Conservation (phyloP, 352 stramenopile species). For the Globisporangium takayamanum region DNA sequence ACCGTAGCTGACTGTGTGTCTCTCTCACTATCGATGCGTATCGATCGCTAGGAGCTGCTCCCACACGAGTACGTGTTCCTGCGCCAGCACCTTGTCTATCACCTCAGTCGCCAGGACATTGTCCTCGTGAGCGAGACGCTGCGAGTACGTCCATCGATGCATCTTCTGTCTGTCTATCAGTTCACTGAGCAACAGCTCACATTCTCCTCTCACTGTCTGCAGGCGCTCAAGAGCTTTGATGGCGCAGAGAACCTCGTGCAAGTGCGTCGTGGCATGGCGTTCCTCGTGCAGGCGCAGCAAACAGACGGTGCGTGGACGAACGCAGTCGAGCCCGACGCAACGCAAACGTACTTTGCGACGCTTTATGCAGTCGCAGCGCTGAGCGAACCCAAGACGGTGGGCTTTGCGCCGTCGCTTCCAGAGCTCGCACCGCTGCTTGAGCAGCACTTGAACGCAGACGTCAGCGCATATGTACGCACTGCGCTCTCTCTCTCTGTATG, state of each 20-base stretch:
- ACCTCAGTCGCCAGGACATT: constrained; percentile 71
- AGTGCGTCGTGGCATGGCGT: constrained; percentile 61
- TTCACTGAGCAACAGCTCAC: background rate
- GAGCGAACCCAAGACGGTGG: constrained; percentile 31
- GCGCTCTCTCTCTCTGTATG: background rate
- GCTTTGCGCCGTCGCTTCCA: constrained; percentile 61
- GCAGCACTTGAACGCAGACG: constrained; percentile 52
- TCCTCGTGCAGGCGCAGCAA: constrained; percentile 51
- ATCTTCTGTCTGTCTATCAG: background rate
- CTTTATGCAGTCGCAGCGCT: constrained; percentile 45
- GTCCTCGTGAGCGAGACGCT: constrained; percentile 64
- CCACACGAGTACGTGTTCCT: constrained; percentile 90
- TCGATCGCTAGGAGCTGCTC: constrained; percentile 57
- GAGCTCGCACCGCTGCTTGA: constrained; percentile 47
- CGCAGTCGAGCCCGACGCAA: constrained; percentile 14
- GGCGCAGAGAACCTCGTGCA: constrained; percentile 59
- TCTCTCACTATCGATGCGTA: background rate
- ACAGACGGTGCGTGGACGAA: constrained; percentile 53
- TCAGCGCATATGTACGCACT: constrained; percentile 13
- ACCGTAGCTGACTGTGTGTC: background rate
- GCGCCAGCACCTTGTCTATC: constrained; percentile 70
- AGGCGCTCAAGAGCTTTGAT: constrained; percentile 74
- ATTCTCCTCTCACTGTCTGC: constrained; percentile 1
- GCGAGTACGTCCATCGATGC: constrained; percentile 27
- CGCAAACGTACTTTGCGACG: constrained; percentile 41